Evolutionary conservation across 768 basidiomycete species (phyloP).

Genomic region (Russula virescens): DNA sequence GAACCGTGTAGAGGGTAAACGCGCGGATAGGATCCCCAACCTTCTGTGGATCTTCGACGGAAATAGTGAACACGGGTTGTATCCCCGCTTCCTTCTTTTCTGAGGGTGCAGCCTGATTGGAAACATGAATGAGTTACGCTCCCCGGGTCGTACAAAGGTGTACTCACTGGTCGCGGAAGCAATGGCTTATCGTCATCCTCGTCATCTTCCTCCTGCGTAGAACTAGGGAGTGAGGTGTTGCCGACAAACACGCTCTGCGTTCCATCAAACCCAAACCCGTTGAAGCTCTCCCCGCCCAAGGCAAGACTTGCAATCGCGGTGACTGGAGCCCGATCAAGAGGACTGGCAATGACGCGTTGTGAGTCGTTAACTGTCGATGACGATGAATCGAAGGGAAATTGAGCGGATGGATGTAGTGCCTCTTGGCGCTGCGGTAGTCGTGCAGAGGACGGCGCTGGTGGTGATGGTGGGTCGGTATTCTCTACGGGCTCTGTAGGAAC

Average conservation of each 20-base stretch:
- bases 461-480: conserved; percentile 20
- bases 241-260: conserved; percentile 26
- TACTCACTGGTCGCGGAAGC: conserved; percentile 27
- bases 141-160: conserved; percentile 17
- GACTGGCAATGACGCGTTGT: conserved; percentile 26
- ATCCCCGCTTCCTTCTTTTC: conserved; percentile 40
- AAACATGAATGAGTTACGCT: conserved; percentile 1
- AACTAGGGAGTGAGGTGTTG: conserved; percentile 29
- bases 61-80: conserved; percentile 73
- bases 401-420: conserved; percentile 12
- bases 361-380: conserved; percentile 8
- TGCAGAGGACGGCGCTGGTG: conserved; percentile 18
- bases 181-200: conserved; percentile 34
- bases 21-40: conserved; percentile 93
- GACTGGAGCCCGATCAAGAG: conserved; percentile 29
- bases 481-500: neutral
- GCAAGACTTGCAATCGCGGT: conserved; percentile 41
- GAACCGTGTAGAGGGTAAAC: conserved; percentile 96
- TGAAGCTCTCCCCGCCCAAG: conserved; percentile 41
- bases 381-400: neutral
- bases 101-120: conserved; percentile 10
- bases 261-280: conserved; percentile 59
- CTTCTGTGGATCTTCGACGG: conserved; percentile 95
- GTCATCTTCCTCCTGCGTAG: conserved; percentile 18
- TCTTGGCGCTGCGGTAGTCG: conserved; percentile 24